Evolutionary conservation across 805 yeast species (phyloP).

Genomic region (Kodamaea restingae): DNA sequence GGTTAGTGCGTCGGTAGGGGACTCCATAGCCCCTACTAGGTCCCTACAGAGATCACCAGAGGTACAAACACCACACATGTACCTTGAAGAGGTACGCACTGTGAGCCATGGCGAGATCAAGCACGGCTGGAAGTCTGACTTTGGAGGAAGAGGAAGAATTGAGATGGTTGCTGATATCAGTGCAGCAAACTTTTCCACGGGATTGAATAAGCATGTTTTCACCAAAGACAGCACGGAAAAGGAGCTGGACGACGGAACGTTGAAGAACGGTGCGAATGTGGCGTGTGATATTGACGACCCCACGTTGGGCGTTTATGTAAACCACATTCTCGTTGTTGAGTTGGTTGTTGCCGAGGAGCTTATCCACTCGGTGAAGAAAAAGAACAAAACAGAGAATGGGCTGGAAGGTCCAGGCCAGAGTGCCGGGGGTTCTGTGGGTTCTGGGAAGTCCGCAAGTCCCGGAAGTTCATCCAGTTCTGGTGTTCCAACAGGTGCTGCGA

Average conservation of each 20-base stretch:
- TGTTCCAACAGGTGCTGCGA: conserved; percentile 90
- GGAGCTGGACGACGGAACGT: conserved; percentile 23
- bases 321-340: conserved; percentile 77
- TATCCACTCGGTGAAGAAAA: conserved; percentile 35
- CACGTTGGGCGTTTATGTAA: conserved; percentile 68
- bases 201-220: conserved; percentile 39
- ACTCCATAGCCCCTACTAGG: conserved; percentile 13
- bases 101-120: conserved; percentile 77
- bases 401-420: no score
- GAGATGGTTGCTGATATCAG: conserved; percentile 73
- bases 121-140: conserved; percentile 95
- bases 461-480: conserved; percentile 52
- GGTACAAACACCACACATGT: conserved; percentile 27
- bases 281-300: conserved; percentile 83
- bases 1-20: conserved; percentile 20
- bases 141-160: conserved; percentile 68
- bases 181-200: conserved; percentile 55
- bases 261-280: conserved; percentile 47
- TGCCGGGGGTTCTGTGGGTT: no score
- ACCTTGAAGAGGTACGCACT: conserved; percentile 69
- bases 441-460: conserved; percentile 14
- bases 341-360: conserved; percentile 92
- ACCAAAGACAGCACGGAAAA: conserved; percentile 40
- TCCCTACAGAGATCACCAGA: conserved; percentile 7
- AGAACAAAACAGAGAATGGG: conserved; percentile 5